A percentile compares a stretch with the other conserved stretches of the same genome.
These are phyloP conservation scores for Kodamaea neixiangensis DNA, from an alignment of 805 yeast genomes.

Conservation along the genomic window DNA sequence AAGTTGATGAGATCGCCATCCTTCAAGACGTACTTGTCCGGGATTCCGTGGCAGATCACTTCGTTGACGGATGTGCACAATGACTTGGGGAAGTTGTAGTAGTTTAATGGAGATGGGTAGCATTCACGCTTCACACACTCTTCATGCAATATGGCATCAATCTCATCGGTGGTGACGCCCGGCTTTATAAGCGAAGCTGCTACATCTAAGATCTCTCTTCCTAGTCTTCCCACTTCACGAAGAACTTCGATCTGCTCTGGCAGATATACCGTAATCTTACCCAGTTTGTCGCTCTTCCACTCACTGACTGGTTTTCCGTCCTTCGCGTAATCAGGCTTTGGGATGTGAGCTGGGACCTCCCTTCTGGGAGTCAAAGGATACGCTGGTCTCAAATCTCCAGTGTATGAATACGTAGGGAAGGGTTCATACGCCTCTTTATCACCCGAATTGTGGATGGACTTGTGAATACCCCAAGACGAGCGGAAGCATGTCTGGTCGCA, in stretches of 20 bases:
- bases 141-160: conserved; percentile 82
- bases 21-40: conserved; percentile 80
- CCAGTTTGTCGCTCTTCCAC: conserved; percentile 66
- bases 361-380: conserved; percentile 82
- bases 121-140: conserved; percentile 87
- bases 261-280: conserved; percentile 61
- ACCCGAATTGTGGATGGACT: conserved; percentile 63
- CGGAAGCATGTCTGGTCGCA: conserved; percentile 86
- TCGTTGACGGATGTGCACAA: conserved; percentile 94
- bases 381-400: conserved; percentile 73
- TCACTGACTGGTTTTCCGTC: conserved; percentile 81
- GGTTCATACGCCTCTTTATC: conserved; percentile 74
- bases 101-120: conserved; percentile 94
- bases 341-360: conserved; percentile 68
- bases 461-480: conserved; percentile 70
- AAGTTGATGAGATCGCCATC: conserved; percentile 95
- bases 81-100: conserved; percentile 89
- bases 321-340: conserved; percentile 78
- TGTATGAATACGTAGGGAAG: conserved; percentile 72
- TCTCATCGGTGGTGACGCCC: conserved; percentile 91
- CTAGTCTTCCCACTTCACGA: conserved; percentile 71
- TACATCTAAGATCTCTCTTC: conserved; percentile 85
- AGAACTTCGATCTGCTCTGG: conserved; percentile 74
- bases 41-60: conserved; percentile 95
- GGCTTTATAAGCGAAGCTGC: conserved; percentile 84